Conservation (phyloP, 176 grass and related monocot genomes). For the Phyllostachys edulis region DNA sequence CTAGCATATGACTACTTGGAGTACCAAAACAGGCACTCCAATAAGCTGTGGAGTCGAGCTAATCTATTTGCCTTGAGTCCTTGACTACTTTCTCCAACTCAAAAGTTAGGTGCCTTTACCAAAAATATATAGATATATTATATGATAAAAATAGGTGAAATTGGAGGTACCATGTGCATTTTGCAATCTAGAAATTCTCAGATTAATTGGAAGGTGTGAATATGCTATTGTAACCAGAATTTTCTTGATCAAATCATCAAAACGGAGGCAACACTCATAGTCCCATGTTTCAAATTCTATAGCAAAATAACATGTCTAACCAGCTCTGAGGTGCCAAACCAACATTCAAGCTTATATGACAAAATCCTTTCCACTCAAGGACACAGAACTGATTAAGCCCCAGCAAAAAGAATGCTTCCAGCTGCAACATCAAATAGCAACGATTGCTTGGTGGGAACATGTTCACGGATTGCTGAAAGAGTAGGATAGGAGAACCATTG, state of each 20-base stretch:
- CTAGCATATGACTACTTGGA: neutral
- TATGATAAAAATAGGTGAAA: conserved; percentile 1
- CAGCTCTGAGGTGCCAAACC: neutral
- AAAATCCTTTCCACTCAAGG: neutral
- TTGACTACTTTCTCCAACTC: neutral
- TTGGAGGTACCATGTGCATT: neutral
- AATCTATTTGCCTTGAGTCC: neutral
- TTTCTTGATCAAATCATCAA: neutral
- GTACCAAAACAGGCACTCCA: neutral
- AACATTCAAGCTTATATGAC: neutral
- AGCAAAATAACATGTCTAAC: neutral
- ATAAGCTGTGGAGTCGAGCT: neutral
- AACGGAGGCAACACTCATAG: neutral
- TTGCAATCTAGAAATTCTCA: neutral
- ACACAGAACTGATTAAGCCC: neutral
- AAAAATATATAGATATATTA: neutral
- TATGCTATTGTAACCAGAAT: neutral
- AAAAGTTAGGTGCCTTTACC: neutral
- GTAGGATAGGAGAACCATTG: neutral
- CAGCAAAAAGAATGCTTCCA: neutral
- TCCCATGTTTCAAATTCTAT: neutral
- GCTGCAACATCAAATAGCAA: neutral
- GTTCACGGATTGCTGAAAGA: neutral
- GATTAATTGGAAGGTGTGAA: neutral
- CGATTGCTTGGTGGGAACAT: neutral